These are phyloP conservation scores for Dactylonectria estremocensis DNA, from an alignment of 2,329 filamentous ascomycete genomes.

Conservation along the genomic window DNA sequence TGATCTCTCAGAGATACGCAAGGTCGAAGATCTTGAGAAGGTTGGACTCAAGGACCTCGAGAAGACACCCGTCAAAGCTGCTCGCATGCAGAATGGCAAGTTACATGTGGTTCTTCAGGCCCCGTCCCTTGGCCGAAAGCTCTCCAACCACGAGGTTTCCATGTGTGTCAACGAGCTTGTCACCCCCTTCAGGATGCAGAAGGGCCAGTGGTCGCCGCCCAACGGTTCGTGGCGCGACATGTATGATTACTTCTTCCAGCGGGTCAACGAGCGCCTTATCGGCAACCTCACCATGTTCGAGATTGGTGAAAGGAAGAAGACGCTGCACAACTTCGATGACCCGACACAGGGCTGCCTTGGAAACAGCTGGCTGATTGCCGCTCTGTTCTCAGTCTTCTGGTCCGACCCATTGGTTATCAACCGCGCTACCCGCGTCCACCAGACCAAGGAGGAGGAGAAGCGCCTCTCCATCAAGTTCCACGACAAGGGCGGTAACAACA, in stretches of 20 bases:
- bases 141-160: slow-evolving; percentile 58
- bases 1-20: slow-evolving; percentile 58
- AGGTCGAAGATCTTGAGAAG: slow-evolving; percentile 58
- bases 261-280: slow-evolving; percentile 51
- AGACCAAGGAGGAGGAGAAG: slow-evolving; percentile 46
- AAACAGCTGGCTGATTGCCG: slow-evolving; percentile 62
- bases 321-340: slow-evolving; percentile 55
- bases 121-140: slow-evolving; percentile 52
- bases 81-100: slow-evolving; percentile 62
- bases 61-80: slow-evolving; percentile 56
- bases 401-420: slow-evolving; percentile 59
- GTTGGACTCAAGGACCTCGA: slow-evolving; percentile 58
- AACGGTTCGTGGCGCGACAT: slow-evolving; percentile 60
- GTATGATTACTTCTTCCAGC: slow-evolving; percentile 54
- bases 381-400: slow-evolving; percentile 63
- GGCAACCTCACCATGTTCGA: slow-evolving; percentile 51
- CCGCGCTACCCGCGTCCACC: slow-evolving; percentile 50
- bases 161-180: slow-evolving; percentile 58
- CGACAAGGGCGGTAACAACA: slow-evolving; percentile 62
- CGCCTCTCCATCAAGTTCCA: slow-evolving; percentile 56
- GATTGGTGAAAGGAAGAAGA: slow-evolving; percentile 40
- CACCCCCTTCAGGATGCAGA: slow-evolving; percentile 55
- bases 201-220: slow-evolving; percentile 55
- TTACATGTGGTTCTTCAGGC: slow-evolving; percentile 58
- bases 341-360: slow-evolving; percentile 60